Percentiles rank a stretch among this genome's conserved stretches.
phyloP scores from a whole-genome alignment of 306 rosid species.

The Alnus glutinosa region DNA sequence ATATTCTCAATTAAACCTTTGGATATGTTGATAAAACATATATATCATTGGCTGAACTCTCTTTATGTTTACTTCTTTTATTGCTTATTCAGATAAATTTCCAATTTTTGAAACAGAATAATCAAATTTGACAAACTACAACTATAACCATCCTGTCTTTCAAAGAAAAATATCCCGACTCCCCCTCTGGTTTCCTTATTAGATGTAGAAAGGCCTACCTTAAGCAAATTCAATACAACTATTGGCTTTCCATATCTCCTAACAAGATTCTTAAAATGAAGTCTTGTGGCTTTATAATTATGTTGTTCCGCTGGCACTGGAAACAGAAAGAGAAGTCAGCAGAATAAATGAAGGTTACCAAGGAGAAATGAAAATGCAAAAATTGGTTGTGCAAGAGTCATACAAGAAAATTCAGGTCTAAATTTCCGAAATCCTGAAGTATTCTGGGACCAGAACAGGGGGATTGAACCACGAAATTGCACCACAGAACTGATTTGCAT shows the following conservation, averaged over 20 bases:
- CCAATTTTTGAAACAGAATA: neutral
- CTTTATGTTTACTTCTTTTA: neutral
- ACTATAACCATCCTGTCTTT: neutral
- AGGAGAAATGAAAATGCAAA: constrained; percentile 17
- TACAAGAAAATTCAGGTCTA: constrained; percentile 88
- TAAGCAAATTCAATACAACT: constrained; percentile 82
- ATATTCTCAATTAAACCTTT: neutral
- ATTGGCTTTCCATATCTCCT: constrained; percentile 91
- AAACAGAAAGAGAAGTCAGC: constrained; percentile 28
- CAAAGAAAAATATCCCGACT: neutral
- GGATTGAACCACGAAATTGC: constrained; percentile 91
- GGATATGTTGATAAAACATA: neutral
- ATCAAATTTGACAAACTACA: neutral
- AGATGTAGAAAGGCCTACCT: constrained; percentile 51
- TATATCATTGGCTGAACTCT: neutral
- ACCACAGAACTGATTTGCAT: constrained; percentile 85
- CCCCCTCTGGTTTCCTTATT: neutral
- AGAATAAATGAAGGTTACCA: constrained; percentile 16
- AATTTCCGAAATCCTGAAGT: constrained; percentile 67
- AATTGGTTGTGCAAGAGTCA: constrained; percentile 18
- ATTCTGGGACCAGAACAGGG: constrained; percentile 97
- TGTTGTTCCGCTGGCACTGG: constrained; percentile 68
- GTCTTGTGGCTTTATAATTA: constrained; percentile 74
- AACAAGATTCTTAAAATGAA: constrained; percentile 87
- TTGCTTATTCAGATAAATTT: neutral